Conservation (phyloP, 768 basidiomycete species). For the Thelephora ganbajun region DNA sequence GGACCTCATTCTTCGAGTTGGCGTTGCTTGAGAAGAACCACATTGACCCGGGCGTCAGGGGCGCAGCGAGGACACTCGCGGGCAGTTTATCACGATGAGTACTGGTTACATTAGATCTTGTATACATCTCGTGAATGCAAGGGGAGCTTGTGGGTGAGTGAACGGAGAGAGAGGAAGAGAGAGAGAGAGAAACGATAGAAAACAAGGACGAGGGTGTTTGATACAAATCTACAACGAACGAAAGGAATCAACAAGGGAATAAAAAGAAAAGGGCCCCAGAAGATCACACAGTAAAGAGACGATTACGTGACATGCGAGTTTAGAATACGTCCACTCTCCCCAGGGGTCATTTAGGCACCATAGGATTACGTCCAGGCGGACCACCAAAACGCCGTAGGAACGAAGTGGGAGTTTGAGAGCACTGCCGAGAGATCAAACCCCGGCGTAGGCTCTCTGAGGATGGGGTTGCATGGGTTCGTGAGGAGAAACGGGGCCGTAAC, state of each 20-base stretch:
- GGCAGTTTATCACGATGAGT: constrained; percentile 24
- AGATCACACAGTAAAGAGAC: background rate
- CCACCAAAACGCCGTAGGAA: too few species aligned
- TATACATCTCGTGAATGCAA: too few species aligned
- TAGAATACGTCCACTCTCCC: background rate
- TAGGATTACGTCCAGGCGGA: background rate
- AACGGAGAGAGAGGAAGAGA: background rate
- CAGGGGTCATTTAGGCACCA: background rate
- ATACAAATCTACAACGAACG: background rate
- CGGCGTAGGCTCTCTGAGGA: background rate
- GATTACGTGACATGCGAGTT: background rate
- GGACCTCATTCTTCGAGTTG: constrained; percentile 80
- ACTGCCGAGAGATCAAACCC: background rate
- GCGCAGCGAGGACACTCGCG: constrained; percentile 46
- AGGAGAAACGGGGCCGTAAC: background rate
- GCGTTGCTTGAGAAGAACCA: constrained; percentile 45
- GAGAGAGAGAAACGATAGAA: constrained; percentile 1
- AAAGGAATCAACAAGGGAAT: constrained; percentile 3
- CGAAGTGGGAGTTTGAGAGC: too few species aligned
- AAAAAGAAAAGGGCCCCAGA: background rate
- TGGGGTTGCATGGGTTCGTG: background rate
- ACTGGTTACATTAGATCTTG: background rate
- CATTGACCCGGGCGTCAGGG: constrained; percentile 54
- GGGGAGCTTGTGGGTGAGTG: background rate
- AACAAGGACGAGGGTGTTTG: constrained; percentile 1